Base-by-base conservation (phyloP, 2,329 filamentous ascomycete species). In the Dendrostoma leiphaemia region DNA sequence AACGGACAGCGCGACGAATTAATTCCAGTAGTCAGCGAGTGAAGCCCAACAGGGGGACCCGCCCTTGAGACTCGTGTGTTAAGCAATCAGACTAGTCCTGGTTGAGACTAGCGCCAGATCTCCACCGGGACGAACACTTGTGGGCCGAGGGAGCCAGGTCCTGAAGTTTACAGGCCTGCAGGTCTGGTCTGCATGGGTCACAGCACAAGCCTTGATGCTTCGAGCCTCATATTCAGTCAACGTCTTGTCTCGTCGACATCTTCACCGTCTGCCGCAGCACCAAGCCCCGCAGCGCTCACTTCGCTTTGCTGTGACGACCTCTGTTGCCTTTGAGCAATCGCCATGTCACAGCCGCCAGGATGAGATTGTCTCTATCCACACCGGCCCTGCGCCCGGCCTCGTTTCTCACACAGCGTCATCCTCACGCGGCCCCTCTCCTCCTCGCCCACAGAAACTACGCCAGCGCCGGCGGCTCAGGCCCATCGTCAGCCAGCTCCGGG, bases 361-460 rank as follows among this genome's bases (percentile, higher is more conserved):
- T 59, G 57, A 59, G 48, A 47, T 43, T 51, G 47, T 41, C 44
- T 44, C 41, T 52, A 51, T 32, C 56, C 26, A 46, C 43, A 38
- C 53, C 56, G 50, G 49, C 47, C 48, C 38, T 56, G 43, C 56
- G 56, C 35, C 56, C 53, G 49, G 56, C 56, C 48, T 47, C 53
- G 15, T 4, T 48, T 26, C 29, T 49, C 57, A 58, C 59, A 61
- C 50, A 38, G 58, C 57, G 55, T 62, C 47, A 38, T 31, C 35
- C n/a, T 6, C 41, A 62, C 66, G 45, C 63, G 63, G 40, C 59
- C 74, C 48, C 70, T 71, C 68, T 70, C 34, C 60, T 74, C 37
- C 54, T 75, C 40, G 60, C 69, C 31, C 68, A 70, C 58, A 78
- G 83, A 64, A 67, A 71, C 48, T 88, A 86, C 72, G 81, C 85